phyloP scores from a whole-genome alignment of 106 monocot species.

The Agapanthus africanus region DNA sequence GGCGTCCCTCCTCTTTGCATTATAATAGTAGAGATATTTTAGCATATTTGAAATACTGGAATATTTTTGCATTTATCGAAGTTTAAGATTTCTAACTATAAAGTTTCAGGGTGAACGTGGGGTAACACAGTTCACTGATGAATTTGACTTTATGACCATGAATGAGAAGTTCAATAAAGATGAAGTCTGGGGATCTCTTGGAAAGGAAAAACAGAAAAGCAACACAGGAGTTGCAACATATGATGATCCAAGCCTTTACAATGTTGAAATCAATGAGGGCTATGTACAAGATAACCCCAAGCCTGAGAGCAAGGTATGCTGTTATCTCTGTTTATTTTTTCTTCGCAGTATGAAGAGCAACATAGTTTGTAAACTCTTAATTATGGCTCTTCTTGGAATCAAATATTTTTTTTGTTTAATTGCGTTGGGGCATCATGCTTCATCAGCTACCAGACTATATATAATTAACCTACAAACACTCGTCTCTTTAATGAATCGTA shows the following conservation, averaged over 20 bases:
- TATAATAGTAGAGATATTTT: too few species aligned
- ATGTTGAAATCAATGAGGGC: too few species aligned
- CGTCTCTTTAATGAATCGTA: neutral
- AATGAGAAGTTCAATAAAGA: too few species aligned
- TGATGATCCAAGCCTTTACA: conserved; percentile 5
- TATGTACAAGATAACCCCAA: neutral
- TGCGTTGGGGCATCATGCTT: too few species aligned
- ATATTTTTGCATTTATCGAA: neutral
- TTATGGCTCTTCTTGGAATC: too few species aligned
- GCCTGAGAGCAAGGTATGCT: conserved; percentile 2
- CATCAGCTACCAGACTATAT: neutral
- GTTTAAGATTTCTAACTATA: neutral
- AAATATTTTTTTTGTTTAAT: too few species aligned
- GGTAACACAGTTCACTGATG: conserved; percentile 57
- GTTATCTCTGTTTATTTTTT: neutral
- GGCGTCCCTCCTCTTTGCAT: too few species aligned
- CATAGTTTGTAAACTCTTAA: too few species aligned
- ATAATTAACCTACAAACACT: neutral
- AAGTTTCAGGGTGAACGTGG: neutral
- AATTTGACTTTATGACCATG: conserved; percentile 89
- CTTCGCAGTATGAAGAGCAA: too few species aligned
- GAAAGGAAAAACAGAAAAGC: too few species aligned
- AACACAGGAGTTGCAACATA: too few species aligned
- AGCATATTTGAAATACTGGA: neutral
- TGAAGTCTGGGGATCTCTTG: too few species aligned